Conservation (phyloP, 1,284 basidiomycete species). For the Peniophora sp. region DNA sequence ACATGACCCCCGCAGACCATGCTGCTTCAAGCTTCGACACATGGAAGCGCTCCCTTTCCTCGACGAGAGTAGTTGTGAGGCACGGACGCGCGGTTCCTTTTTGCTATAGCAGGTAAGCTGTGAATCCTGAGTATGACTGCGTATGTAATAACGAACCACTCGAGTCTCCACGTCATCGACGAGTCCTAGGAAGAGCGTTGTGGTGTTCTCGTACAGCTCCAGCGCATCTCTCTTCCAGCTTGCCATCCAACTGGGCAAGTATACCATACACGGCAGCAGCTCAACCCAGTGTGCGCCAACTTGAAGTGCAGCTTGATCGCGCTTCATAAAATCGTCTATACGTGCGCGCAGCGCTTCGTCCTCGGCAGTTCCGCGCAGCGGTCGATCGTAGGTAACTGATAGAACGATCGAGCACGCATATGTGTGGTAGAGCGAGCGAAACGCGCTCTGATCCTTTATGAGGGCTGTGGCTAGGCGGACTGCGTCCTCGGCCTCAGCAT, state of each 20-base stretch:
- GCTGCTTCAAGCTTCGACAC: background rate
- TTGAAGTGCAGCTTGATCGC: constrained; percentile 6
- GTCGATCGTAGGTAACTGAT: constrained; percentile 10
- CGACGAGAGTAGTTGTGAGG: background rate
- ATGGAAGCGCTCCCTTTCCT: background rate
- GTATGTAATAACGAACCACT: background rate
- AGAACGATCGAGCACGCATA: constrained; percentile 8
- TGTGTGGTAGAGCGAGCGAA: constrained; percentile 9
- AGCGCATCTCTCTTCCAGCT: constrained; percentile 8
- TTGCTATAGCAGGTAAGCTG: background rate
- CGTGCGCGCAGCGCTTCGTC: constrained; percentile 3
- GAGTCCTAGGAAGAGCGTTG: background rate
- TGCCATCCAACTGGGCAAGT: constrained; percentile 2
- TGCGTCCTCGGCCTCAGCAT: constrained; percentile 8
- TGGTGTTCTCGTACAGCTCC: background rate
- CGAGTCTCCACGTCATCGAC: background rate
- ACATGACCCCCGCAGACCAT: background rate
- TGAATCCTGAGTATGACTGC: background rate
- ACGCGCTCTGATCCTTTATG: constrained; percentile 3
- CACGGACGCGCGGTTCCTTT: background rate
- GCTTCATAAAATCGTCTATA: background rate
- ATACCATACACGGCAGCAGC: constrained; percentile 12
- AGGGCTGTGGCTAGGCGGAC: constrained; percentile 7
- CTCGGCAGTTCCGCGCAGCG: background rate
- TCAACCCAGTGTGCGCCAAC: constrained; percentile 11